Conservation (phyloP, 768 basidiomycete species). For the Dacryopinax spathularia region DNA sequence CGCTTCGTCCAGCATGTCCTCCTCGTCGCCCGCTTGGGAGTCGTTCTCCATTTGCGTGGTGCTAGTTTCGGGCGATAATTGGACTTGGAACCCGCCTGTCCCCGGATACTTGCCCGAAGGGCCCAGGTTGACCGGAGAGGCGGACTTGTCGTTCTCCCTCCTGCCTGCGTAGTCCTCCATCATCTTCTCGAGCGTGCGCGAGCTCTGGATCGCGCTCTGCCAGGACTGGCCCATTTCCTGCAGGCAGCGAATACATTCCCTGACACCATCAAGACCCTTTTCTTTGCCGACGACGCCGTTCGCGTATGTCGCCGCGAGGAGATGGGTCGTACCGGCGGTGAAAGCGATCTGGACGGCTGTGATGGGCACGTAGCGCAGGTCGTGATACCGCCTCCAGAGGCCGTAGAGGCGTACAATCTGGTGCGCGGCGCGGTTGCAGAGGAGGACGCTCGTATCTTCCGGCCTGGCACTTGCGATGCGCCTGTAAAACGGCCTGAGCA, state of each 20-base stretch:
- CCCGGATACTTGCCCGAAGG: neutral
- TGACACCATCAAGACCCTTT: conserved; percentile 31
- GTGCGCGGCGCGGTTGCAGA: conserved; percentile 39
- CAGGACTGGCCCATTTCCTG: conserved; percentile 41
- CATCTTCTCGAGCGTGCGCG: conserved; percentile 33
- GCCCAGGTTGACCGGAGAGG: neutral
- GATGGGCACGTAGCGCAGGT: conserved; percentile 43
- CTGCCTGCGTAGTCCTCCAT: conserved; percentile 25
- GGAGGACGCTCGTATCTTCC: conserved; percentile 28
- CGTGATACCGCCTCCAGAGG: conserved; percentile 39
- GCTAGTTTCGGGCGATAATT: neutral
- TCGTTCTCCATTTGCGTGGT: neutral
- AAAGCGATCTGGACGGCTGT: conserved; percentile 44
- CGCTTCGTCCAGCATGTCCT: neutral
- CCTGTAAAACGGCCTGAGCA: conserved; percentile 39
- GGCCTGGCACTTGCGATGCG: conserved; percentile 23
- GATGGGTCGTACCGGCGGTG: conserved; percentile 44
- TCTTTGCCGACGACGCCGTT: conserved; percentile 32
- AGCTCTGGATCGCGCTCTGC: conserved; percentile 39
- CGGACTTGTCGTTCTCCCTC: neutral
- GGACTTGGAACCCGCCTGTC: neutral
- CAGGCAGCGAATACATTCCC: conserved; percentile 37
- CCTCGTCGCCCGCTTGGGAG: neutral
- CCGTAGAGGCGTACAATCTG: conserved; percentile 41
- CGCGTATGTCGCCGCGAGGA: conserved; percentile 41